These are phyloP conservation scores for Ploettnerulaceae sp. DNA, from an alignment of 2,329 filamentous ascomycete genomes.

Conservation along the genomic window DNA sequence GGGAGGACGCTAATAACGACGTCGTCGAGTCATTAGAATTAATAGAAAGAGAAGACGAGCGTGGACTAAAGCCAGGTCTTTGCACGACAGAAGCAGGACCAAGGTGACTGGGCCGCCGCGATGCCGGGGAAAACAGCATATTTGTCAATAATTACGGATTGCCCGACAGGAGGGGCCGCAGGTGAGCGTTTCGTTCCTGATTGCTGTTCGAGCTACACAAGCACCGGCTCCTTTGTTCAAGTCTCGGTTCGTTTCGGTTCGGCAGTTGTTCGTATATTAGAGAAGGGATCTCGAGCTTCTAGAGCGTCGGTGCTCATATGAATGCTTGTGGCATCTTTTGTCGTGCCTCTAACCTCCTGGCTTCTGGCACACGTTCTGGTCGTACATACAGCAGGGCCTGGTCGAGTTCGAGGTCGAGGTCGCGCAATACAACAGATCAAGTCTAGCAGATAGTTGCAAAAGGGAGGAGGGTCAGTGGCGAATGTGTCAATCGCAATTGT, in stretches of 20 bases:
- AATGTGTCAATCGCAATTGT: not conserved
- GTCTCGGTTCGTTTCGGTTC: not conserved
- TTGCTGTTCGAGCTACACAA: too few species aligned
- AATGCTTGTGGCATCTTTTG: not conserved
- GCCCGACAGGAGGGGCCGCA: too few species aligned
- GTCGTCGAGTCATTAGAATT: conserved; percentile 70
- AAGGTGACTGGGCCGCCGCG: conserved; percentile 62
- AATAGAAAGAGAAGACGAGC: conserved; percentile 76
- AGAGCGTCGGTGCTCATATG: not conserved
- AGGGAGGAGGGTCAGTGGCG: not conserved
- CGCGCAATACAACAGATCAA: too few species aligned
- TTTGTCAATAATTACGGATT: conserved; percentile 48
- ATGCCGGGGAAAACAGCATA: conserved; percentile 67
- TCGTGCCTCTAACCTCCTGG: not conserved
- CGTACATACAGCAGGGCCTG: too few species aligned
- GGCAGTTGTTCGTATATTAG: not conserved
- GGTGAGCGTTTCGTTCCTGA: too few species aligned
- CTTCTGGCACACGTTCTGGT: too few species aligned
- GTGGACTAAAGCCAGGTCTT: conserved; percentile 62
- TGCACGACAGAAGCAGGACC: conserved; percentile 64
- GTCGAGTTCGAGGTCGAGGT: not conserved
- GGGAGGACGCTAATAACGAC: conserved; percentile 64
- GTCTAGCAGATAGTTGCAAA: too few species aligned
- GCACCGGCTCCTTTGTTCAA: too few species aligned
- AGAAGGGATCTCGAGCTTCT: too few species aligned